Conservation (phyloP, 306 rosid species). For the Pterocarpus santalinus region DNA sequence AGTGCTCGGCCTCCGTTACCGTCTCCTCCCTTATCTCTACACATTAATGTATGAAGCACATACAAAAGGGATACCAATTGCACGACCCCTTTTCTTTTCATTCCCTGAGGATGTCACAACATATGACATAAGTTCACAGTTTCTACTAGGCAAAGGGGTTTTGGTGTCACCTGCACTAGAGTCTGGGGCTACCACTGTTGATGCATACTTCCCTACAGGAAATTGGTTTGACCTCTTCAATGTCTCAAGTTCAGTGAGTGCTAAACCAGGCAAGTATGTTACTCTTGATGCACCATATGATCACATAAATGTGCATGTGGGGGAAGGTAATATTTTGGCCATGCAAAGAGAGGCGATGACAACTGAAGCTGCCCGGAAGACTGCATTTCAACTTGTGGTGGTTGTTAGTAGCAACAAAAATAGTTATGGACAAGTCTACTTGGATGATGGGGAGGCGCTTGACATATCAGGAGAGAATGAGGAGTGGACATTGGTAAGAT, state of each 20-base stretch:
- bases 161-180: conserved; percentile 80
- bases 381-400: conserved; percentile 72
- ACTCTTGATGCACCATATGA: conserved; percentile 75
- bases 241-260: conserved; percentile 62
- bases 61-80: conserved; percentile 79
- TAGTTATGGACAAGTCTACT: conserved; percentile 73
- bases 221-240: conserved; percentile 91
- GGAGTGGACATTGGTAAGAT: conserved; percentile 69
- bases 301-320: conserved; percentile 78
- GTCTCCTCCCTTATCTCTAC: conserved; percentile 87
- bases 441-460: conserved; percentile 80
- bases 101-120: conserved; percentile 81
- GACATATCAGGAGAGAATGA: conserved; percentile 64
- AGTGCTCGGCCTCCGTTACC: conserved; percentile 85
- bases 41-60: conserved; percentile 84
- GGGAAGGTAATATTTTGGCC: conserved; percentile 83
- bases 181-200: conserved; percentile 62
- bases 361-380: conserved; percentile 55
- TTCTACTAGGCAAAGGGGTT: conserved; percentile 76
- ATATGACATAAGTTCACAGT: conserved; percentile 75
- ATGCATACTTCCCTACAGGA: conserved; percentile 87
- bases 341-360: conserved; percentile 81
- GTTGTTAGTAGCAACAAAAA: conserved; percentile 48
- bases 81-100: conserved; percentile 88
- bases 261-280: conserved; percentile 58